Evolutionary conservation across 2,329 filamentous ascomycete genomes (phyloP), one percentile per base, ranked within the genome.

Genomic region (Fusarium concolor): DNA sequence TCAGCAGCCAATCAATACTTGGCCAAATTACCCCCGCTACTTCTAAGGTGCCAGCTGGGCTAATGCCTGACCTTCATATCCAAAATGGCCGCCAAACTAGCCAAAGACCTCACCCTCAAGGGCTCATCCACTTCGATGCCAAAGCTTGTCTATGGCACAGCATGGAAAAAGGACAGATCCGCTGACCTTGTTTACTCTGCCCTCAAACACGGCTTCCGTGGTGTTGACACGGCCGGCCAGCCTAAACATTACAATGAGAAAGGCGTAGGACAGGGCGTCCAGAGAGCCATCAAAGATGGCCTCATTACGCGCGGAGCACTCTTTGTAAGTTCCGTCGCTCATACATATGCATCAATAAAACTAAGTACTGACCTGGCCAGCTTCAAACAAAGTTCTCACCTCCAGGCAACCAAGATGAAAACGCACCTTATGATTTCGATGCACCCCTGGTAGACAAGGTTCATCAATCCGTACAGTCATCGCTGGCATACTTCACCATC

Each of bases 351-450:
- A 35, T 41, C 10, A 15, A 18, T 6, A n/a, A 15, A 22, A 3
- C 10, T 20, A 15, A 46, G 12, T 2, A 45, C 44, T 62, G 10
- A 67, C 33, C 4, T 11, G 28, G 3, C 24, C 57, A 91, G 87
- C 83, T 94, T 43, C 92, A 96, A 84, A 94, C 92, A n/a, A 96
- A 95, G 77, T 96, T 90, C 80, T 93, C 91, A 2, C 84, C 90
- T 0, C 77, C 87, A 6, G 78, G 78, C 17, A 89, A 87, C 24
- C 91, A 94, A 76, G 86, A 90, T 72, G 80, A 80, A 3, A 77
- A 79, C 39, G 83, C 87, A 47, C 90, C 91, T 1, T 93, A 93
- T 76, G 82, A 90, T 71, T 77, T 86, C 2, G 75, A 81, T 3
- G 82, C 84, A 12, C 82, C 88, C 2, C 78, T 94, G 26, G 81